These are phyloP conservation scores for Leonotis leonurus DNA, from an alignment of 257 asterid species.

Conservation along the genomic window DNA sequence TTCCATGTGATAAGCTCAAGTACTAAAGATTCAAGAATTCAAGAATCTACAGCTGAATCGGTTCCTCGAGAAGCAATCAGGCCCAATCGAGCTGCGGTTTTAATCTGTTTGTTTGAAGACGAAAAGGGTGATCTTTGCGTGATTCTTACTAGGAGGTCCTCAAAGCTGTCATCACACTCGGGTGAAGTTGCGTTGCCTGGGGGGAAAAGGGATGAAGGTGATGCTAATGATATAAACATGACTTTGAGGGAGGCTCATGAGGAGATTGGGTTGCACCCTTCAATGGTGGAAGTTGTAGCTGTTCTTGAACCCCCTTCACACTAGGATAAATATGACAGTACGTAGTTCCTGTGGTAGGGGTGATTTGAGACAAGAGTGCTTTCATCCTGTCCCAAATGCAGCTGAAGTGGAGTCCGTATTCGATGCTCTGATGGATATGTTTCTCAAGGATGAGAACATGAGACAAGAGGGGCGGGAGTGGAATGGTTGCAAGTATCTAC, in stretches of 20 bases:
- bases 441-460: constrained; percentile 77
- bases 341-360: constrained; percentile 75
- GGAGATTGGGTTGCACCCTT: constrained; percentile 79
- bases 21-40: not conserved
- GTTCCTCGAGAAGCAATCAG: constrained; percentile 8
- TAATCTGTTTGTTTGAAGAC: constrained; percentile 67
- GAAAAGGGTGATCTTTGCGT: constrained; percentile 54
- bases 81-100: constrained; percentile 53
- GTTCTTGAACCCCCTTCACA: constrained; percentile 53
- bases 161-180: constrained; percentile 58
- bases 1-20: not conserved
- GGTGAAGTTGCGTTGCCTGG: constrained; percentile 93
- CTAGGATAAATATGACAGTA: constrained; percentile 43
- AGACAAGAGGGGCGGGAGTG: constrained; percentile 52
- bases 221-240: constrained; percentile 44
- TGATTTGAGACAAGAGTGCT: constrained; percentile 41
- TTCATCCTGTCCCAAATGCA: constrained; percentile 44
- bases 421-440: constrained; percentile 76
- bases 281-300: constrained; percentile 55
- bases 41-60: constrained; percentile 8
- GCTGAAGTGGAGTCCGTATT: constrained; percentile 73
- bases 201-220: constrained; percentile 62
- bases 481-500: constrained; percentile 51
- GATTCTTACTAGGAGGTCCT: constrained; percentile 78
- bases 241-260: constrained; percentile 85